A percentile compares a stretch with the other conserved stretches of the same genome.
Evolutionary conservation across 2,329 filamentous ascomycete species (phyloP).

Genomic region (Claviceps sp.): DNA sequence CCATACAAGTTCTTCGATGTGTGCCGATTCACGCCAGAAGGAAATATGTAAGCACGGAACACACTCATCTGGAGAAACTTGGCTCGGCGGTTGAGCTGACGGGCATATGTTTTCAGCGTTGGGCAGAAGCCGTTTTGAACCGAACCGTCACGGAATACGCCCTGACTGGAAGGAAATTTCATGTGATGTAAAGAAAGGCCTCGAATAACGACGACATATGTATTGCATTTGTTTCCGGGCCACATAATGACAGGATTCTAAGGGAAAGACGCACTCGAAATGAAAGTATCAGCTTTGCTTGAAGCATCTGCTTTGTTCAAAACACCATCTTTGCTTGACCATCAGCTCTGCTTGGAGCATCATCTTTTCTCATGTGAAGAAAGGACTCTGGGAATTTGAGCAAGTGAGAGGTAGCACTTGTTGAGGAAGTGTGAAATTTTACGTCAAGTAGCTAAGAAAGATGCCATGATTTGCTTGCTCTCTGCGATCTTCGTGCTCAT

Average conservation of each 20-base stretch:
- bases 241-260: background rate
- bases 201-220: constrained; percentile 11
- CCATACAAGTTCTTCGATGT: constrained; percentile 21
- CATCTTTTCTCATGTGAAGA: background rate
- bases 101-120: constrained; percentile 8
- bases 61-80: background rate
- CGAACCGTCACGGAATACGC: background rate
- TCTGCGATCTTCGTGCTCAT: background rate
- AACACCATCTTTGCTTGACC: background rate
- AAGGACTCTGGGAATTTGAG: background rate
- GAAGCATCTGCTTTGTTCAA: background rate
- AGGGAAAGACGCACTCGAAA: background rate
- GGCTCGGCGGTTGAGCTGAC: background rate
- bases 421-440: background rate
- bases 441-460: background rate
- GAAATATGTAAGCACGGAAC: constrained; percentile 19
- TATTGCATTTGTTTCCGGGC: background rate
- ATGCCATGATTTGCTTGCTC: background rate
- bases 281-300: background rate
- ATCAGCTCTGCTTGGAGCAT: background rate
- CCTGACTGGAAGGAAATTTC: background rate
- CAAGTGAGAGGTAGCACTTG: background rate
- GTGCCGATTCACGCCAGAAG: constrained; percentile 21
- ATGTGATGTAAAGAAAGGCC: no score
- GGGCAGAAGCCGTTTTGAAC: constrained; percentile 16